Base-by-base conservation (phyloP, 306 rosid species). In the Spatholobus suberectus region DNA sequence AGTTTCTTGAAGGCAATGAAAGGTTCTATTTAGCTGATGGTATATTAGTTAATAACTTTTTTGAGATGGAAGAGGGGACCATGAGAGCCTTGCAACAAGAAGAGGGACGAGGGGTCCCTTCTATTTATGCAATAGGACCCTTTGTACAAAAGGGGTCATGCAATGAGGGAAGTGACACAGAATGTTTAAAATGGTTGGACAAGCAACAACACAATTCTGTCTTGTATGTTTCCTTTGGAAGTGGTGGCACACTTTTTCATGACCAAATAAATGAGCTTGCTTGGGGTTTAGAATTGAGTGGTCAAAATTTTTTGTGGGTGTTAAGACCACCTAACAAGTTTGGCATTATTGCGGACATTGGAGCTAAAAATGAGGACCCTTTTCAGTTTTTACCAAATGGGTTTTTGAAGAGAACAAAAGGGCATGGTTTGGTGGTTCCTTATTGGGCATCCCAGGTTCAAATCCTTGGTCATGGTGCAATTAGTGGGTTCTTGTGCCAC, bases 101-200 rank as follows among this genome's bases (percentile, higher is more conserved):
- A 35, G 47, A 20, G n/a, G 51, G 6, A 3, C 24, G 5, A 15
- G 43, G 57, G 40, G 18, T 35, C 38, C 84, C 86, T 14, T 14
- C 32, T 3, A 70, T 87, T 10, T 84, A 81, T 35, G 79, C 90
- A 59, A 51, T 89, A 6, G 92, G 92, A 55, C 92, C 92, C 29
- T 37, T 89, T 40, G 54, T 73, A 5, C 87, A 82, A 47, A 78
- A 67, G 18, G 81, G 9, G 38, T 37, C 75, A 54, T 51, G 46
- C 15, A n/a, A 23, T 8, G 35, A 62, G 5, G 75, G n/a, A 52
- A 71, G 70, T 38, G 81, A 69, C 23, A 32, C 1, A 2, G 67
- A 68, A 7, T 85, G 72, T 17, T 13, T 79, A 73, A 75, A 12
- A 49, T 86, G 86, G 82, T 70, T 86, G 52, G 85, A 86, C 13